These are phyloP conservation scores for Serendipita vermifera DNA, from an alignment of 768 basidiomycete genomes.

Conservation along the genomic window DNA sequence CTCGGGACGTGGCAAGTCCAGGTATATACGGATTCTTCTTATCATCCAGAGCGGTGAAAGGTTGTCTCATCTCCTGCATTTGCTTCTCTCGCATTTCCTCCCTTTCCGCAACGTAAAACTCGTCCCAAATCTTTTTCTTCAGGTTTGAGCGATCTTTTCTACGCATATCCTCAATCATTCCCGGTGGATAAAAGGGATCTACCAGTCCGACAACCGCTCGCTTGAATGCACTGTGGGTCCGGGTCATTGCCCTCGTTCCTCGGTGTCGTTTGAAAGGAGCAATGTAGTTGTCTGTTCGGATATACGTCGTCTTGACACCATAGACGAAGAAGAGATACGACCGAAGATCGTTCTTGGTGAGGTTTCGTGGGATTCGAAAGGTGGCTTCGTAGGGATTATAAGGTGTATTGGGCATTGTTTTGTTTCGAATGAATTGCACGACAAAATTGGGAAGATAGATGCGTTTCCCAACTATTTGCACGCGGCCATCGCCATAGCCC, in stretches of 20 bases:
- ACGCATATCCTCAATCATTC: constrained; percentile 64
- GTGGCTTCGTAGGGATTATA: constrained; percentile 95
- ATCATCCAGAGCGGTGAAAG: constrained; percentile 22
- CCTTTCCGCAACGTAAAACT: constrained; percentile 37
- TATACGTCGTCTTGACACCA: constrained; percentile 79
- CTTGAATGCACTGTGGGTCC: constrained; percentile 47
- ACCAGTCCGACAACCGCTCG: constrained; percentile 83
- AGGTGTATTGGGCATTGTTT: constrained; percentile 56
- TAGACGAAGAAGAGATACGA: constrained; percentile 78
- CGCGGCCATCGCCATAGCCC: constrained; percentile 13
- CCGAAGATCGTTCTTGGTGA: constrained; percentile 88
- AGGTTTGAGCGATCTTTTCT: constrained; percentile 33
- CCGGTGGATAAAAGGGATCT: constrained; percentile 90
- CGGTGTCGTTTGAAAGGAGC: constrained; percentile 34
- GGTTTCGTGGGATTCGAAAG: constrained; percentile 75
- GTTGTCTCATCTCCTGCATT: constrained; percentile 23
- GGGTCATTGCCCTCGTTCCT: constrained; percentile 22
- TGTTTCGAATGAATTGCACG: constrained; percentile 72
- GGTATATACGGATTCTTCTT: constrained; percentile 27
- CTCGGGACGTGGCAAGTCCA: constrained; percentile 27
- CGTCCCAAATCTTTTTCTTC: constrained; percentile 47
- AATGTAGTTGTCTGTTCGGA: constrained; percentile 87
- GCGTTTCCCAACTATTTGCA: constrained; percentile 58
- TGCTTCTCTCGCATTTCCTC: constrained; percentile 24
- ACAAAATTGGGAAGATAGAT: constrained; percentile 84